Evolutionary conservation across 345 rosid genomes (phyloP).

Genomic region (Boechera retrofracta): DNA sequence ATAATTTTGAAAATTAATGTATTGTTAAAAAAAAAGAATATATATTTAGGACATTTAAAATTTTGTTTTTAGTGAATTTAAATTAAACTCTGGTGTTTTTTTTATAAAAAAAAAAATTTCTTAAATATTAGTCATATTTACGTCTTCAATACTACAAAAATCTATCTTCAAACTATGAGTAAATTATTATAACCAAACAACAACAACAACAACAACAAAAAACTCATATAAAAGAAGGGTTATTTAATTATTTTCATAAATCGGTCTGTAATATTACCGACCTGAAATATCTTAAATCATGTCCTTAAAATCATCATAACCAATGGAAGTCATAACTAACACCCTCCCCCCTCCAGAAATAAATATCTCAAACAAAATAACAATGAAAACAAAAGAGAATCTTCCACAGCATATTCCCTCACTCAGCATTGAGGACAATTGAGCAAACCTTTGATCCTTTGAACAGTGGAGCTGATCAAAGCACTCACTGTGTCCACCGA

Average conservation of each 20-base stretch:
- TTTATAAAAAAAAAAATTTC: too few relatives aligned
- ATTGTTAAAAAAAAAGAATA: too few relatives aligned
- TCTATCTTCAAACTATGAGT: not conserved
- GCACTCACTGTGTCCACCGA: conserved; percentile 56
- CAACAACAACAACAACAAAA: not conserved
- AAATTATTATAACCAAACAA: not conserved
- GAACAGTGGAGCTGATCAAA: conserved; percentile 63
- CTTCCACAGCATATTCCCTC: conserved; percentile 36
- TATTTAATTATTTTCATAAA: not conserved
- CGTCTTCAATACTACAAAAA: too few relatives aligned
- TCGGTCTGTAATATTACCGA: not conserved
- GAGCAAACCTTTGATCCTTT: conserved; percentile 53
- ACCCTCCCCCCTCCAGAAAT: not conserved
- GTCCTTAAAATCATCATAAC: not conserved
- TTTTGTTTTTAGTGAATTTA: too few relatives aligned
- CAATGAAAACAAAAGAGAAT: conserved; percentile 25
- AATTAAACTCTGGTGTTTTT: too few relatives aligned
- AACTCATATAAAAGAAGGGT: not conserved
- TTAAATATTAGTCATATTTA: too few relatives aligned
- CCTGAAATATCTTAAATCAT: not conserved
- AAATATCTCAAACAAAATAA: not conserved
- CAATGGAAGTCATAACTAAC: conserved; percentile 1
- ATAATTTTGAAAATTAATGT: too few relatives aligned
- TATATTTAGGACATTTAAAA: too few relatives aligned
- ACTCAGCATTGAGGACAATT: conserved; percentile 46